phyloP scores from a whole-genome alignment of 495 filamentous ascomycete species.

The Podospora anserina region DNA sequence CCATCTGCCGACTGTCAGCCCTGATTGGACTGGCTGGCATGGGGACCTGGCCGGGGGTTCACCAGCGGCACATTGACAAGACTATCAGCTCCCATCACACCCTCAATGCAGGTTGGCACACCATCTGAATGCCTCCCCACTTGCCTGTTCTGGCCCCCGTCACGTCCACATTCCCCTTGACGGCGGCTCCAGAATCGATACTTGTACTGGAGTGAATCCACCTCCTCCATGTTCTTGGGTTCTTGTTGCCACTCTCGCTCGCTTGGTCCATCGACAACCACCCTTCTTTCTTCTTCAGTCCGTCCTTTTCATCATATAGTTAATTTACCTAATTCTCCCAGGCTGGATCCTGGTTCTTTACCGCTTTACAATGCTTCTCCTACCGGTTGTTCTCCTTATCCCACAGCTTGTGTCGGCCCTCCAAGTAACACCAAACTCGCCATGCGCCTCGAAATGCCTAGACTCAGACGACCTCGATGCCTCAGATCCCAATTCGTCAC shows the following conservation, averaged over 20 bases:
- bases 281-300: constrained; percentile 1
- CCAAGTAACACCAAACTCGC: constrained; percentile 51
- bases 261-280: not conserved
- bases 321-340: constrained; percentile 10
- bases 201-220: not conserved
- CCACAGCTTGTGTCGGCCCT: constrained; percentile 32
- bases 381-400: constrained; percentile 24
- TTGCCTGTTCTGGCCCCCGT: constrained; percentile 17
- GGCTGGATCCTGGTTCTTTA: constrained; percentile 27
- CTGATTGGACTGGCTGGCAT: constrained; percentile 11
- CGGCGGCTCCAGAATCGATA: not conserved
- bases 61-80: constrained; percentile 20
- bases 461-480: constrained; percentile 38
- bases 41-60: constrained; percentile 7
- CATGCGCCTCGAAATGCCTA: constrained; percentile 47
- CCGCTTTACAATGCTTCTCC: not conserved
- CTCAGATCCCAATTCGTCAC: constrained; percentile 46
- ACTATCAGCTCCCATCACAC: constrained; percentile 25
- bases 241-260: not conserved
- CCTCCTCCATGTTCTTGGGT: not conserved
- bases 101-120: constrained; percentile 19
- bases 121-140: constrained; percentile 14
- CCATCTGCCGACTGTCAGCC: constrained; percentile 11
- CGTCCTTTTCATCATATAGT: not conserved
- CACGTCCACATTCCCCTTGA: constrained; percentile 11